phyloP scores from a whole-genome alignment of 768 basidiomycete species.

The Ephemerocybe angulata region DNA sequence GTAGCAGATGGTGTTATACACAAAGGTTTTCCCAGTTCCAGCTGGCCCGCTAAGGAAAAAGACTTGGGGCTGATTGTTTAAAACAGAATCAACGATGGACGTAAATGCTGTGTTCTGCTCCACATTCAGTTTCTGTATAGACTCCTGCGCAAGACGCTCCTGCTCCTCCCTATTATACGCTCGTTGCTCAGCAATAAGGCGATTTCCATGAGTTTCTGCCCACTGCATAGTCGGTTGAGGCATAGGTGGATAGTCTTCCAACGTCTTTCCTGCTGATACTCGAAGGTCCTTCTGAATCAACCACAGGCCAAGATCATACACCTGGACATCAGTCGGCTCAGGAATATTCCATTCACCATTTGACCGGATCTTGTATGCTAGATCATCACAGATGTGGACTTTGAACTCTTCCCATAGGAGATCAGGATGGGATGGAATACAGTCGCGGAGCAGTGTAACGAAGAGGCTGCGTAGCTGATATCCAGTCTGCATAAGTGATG shows the following conservation, averaged over 20 bases:
- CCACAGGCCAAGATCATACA: conserved; percentile 41
- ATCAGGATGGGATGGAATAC: conserved; percentile 27
- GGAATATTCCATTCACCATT: background rate
- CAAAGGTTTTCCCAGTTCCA: conserved; percentile 45
- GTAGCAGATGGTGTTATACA: conserved; percentile 33
- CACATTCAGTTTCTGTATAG: conserved; percentile 16
- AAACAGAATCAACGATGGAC: conserved; percentile 23
- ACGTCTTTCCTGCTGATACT: conserved; percentile 14
- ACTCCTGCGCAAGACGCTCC: background rate
- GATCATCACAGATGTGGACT: conserved; percentile 39
- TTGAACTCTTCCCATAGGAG: conserved; percentile 36
- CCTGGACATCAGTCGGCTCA: conserved; percentile 23
- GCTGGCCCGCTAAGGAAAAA: conserved; percentile 43
- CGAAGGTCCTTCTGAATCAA: conserved; percentile 24
- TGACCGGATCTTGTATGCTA: conserved; percentile 10
- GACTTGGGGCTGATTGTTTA: conserved; percentile 9
- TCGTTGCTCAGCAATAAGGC: conserved; percentile 29
- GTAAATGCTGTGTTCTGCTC: conserved; percentile 27
- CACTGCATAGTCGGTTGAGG: conserved; percentile 24
- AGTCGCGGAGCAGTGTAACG: conserved; percentile 32
- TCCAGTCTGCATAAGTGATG: conserved; percentile 35
- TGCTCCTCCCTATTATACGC: conserved; percentile 19
- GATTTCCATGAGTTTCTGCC: conserved; percentile 19
- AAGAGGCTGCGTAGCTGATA: conserved; percentile 34
- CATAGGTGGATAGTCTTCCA: conserved; percentile 28